Evolutionary conservation across 2,329 filamentous ascomycete genomes (phyloP), one percentile per base, ranked within the genome.

Genomic region (Aspergillus terreus): DNA sequence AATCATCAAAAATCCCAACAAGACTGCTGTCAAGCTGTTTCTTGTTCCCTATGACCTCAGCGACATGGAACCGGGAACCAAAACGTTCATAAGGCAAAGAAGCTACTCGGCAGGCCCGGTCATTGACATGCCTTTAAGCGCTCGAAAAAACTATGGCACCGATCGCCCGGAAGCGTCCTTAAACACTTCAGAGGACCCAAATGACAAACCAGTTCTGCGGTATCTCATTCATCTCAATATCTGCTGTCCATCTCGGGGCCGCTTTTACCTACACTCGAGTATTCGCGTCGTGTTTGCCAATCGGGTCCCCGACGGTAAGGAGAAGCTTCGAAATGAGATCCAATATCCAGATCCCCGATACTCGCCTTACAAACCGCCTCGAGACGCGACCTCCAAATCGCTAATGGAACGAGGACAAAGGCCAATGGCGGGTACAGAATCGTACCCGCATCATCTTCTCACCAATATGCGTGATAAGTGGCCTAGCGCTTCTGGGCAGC

Each of bases 1-100:
- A 57, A 87, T 99, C 55, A 90, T 99, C 68, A 97, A 97, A 69
- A 99, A 97, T 63, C 92, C 92, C 14, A 96, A 97, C 74, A 97
- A 97, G 68, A 97, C 94, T 3, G 94, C 94, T 1, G 92, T 97
- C 49, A 97, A 99, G 70, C 78, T 99, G 0, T 97, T 97, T 61
- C 79, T 97, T 21, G 84, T 99, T 2, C 94, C 92, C 0, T 99
- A 97, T 62, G 91, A 97, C 66, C 77, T 99, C 1, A 81, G 84
- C 1, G 92, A 90, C 47, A 99, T 99, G 92, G 87, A 94, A 55
- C 82, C 90, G 0, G 91, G 91, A 0, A 95, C 90, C 14, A 97
- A 97, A 71, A 99, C 94, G 0, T 97, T 97, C 62, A 87, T 99
- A 54, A 84, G 94, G 27, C 94, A 99, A 72, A 86, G 94, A 54